A percentile compares a stretch with the other conserved stretches of the same genome.
phyloP scores from a whole-genome alignment of 2,329 filamentous ascomycete genomes.

The Cladosporium phlei region DNA sequence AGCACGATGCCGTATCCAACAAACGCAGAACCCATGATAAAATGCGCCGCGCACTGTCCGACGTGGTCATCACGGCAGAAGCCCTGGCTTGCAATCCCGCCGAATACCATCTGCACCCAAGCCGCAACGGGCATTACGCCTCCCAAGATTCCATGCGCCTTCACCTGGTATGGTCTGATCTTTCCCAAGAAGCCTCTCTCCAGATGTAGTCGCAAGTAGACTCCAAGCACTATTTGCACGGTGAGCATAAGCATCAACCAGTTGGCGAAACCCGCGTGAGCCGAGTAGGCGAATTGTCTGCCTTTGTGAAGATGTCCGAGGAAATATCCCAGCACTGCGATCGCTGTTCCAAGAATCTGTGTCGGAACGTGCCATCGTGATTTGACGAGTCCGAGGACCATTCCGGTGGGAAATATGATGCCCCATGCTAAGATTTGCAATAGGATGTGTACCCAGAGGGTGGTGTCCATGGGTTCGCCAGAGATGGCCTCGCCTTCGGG shows the following conservation, averaged over 20 bases:
- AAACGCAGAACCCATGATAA: constrained; percentile 97
- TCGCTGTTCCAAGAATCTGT: constrained; percentile 67
- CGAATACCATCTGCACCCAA: constrained; percentile 95
- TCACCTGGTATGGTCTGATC: constrained; percentile 50
- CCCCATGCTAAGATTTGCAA: constrained; percentile 84
- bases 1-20: constrained; percentile 88
- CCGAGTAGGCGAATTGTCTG: constrained; percentile 75
- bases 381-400: constrained; percentile 88
- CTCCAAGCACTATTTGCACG: constrained; percentile 70
- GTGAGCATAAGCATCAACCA: constrained; percentile 74
- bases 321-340: constrained; percentile 82
- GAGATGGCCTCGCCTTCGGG: constrained; percentile 66
- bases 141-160: constrained; percentile 72
- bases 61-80: constrained; percentile 90
- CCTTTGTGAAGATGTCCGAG: constrained; percentile 88
- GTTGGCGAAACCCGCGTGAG: constrained; percentile 76
- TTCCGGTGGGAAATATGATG: constrained; percentile 85
- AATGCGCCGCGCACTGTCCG: constrained; percentile 90
- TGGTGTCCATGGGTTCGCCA: constrained; percentile 73
- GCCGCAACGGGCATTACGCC: constrained; percentile 80
- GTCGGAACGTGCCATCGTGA: constrained; percentile 92
- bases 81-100: constrained; percentile 83
- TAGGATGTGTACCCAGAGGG: constrained; percentile 90
- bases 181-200: constrained; percentile 76
- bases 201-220: constrained; percentile 86